phyloP scores from a whole-genome alignment of 148 eudicot species.

The Chenopodium quinoa region DNA sequence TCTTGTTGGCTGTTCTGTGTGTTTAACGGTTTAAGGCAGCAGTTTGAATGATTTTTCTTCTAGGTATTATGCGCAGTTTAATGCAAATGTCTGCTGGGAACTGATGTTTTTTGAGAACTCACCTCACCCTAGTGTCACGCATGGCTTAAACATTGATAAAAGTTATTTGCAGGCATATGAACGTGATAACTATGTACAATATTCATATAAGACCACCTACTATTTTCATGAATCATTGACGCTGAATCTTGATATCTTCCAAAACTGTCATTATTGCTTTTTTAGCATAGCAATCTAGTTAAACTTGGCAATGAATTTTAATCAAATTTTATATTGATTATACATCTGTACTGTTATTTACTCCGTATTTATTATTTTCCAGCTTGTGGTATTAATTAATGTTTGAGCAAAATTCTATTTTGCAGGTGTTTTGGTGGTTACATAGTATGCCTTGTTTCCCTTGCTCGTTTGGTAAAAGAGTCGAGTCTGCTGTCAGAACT shows the following conservation, averaged over 20 bases:
- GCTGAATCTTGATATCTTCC: slow-evolving; percentile 8
- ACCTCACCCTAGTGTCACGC: neutral
- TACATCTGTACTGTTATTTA: neutral
- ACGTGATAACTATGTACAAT: neutral
- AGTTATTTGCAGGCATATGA: neutral
- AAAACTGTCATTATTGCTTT: neutral
- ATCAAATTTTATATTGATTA: neutral
- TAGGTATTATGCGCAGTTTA: neutral
- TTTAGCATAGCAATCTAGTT: neutral
- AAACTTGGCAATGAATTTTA: neutral
- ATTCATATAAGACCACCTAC: neutral
- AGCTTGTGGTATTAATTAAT: neutral
- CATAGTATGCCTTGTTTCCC: slow-evolving; percentile 43
- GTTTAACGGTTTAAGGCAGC: too few species aligned
- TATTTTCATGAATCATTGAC: neutral
- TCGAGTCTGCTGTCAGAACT: slow-evolving; percentile 18
- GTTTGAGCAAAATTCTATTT: slow-evolving; percentile 12
- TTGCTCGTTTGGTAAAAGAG: slow-evolving; percentile 27
- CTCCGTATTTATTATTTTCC: neutral
- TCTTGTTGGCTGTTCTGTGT: too few species aligned
- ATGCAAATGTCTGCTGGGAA: neutral
- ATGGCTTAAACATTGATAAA: neutral
- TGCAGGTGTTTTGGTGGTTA: slow-evolving; percentile 16
- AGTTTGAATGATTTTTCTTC: too few species aligned
- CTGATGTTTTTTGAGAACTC: neutral